Conservation (phyloP, 1,284 basidiomycete species). For the Phylloporus gajari region DNA sequence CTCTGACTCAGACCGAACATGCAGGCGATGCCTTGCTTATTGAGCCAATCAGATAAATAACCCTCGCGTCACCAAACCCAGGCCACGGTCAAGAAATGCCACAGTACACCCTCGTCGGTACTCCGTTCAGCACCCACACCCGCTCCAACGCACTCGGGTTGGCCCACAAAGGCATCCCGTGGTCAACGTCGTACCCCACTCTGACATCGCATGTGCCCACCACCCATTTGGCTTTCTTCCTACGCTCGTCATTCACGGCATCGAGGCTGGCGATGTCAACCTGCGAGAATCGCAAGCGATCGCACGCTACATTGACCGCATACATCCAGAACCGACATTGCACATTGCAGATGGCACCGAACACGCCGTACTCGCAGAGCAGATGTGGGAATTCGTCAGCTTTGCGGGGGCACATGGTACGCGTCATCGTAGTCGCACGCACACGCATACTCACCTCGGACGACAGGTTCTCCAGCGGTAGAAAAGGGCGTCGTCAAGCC, state of each 20-base stretch:
- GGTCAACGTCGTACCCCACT: constrained; percentile 39
- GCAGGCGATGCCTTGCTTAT: too few relatives aligned
- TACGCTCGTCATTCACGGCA: constrained; percentile 41
- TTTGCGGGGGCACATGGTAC: constrained; percentile 40
- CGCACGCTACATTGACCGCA: constrained; percentile 40
- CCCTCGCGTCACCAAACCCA: too few relatives aligned
- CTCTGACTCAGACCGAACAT: too few relatives aligned
- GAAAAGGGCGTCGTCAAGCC: constrained; percentile 46
- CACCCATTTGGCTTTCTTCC: constrained; percentile 48
- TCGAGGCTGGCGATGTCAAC: constrained; percentile 36
- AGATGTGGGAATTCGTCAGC: constrained; percentile 48
- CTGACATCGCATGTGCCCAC: constrained; percentile 39
- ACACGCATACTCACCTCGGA: background rate
- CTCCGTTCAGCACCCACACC: constrained; percentile 48
- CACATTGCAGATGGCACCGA: constrained; percentile 32
- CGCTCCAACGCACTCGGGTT: constrained; percentile 45
- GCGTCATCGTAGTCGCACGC: background rate
- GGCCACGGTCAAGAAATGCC: too few relatives aligned
- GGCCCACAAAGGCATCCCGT: constrained; percentile 39
- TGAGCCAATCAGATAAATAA: too few relatives aligned
- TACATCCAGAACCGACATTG: constrained; percentile 41
- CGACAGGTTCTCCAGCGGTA: constrained; percentile 40
- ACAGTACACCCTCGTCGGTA: constrained; percentile 23
- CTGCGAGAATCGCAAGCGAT: constrained; percentile 44
- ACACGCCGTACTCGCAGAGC: constrained; percentile 34